Evolutionary conservation across 2,329 filamentous ascomycete genomes (phyloP), one percentile per base, ranked within the genome.

Genomic region (Neocucurbitaria cava): DNA sequence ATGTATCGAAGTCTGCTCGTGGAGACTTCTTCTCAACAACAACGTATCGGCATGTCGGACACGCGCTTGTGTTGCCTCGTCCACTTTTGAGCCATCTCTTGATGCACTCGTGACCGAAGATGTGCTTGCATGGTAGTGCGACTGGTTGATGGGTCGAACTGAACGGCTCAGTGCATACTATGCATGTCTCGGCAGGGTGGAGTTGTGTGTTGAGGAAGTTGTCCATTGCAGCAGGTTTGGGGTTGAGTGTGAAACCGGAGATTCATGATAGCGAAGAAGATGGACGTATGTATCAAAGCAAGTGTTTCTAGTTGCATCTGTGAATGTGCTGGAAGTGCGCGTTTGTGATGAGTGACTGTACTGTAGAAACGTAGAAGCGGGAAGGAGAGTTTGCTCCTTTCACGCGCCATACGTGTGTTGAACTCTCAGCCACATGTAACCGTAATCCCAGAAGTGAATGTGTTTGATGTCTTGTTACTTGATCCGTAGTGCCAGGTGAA

Each of bases 81-180:
- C 66, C 68, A 18, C 52, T 46, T 26, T 58, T 59, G 1, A 73
- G 43, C 71, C 71, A 74, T 35, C 45, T 64, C 30, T 52, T 55
- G 28, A 74, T 69, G 50, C 71, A 74, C 8, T 49, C 39, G 33
- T 72, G 55, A 9, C 70, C 70, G 46, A 74, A 71, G 15, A 73
- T 69, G 28, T 74, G 71, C 30, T 62, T 61, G 52, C 71, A 74
- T 10, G 60, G 58, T 7, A 74, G 60, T 2, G 66, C 58, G n/a
- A 72, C 69, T 1, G 70, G 71, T 15, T 62, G 56, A 20, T 72
- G 68, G 2, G 49, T 49, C 0, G 53, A 52, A 30, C 62, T 62
- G 45, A 72, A 73, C 11, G 54, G 41, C 11, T 71, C 67, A 7
- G 59, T 69, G 43, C 71, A 74, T 18, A 74, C 63, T 8, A 58